Conservation (phyloP, 2,329 filamentous ascomycete genomes). For the Orbilia quercus region DNA sequence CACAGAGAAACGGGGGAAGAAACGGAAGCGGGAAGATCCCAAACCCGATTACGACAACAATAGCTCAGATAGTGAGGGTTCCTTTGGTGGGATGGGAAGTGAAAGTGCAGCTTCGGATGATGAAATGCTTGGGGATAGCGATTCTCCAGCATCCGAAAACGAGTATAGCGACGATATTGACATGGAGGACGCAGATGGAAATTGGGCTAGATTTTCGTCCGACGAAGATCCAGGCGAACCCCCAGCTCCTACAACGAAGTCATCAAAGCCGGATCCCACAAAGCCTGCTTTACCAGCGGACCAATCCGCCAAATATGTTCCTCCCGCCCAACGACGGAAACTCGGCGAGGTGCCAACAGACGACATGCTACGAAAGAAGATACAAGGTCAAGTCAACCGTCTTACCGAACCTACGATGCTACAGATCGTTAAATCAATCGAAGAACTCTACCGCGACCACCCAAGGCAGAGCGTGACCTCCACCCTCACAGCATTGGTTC, state of each 20-base stretch:
- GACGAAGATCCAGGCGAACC: slow-evolving; percentile 6
- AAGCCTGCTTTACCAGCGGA: slow-evolving; percentile 29
- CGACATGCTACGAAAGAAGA: slow-evolving; percentile 76
- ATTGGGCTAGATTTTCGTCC: slow-evolving; percentile 49
- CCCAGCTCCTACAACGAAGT: background rate
- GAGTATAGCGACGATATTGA: slow-evolving; percentile 31
- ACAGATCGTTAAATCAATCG: slow-evolving; percentile 82
- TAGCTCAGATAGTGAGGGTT: slow-evolving; percentile 60
- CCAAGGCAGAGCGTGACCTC: slow-evolving; percentile 90
- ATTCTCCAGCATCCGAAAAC: slow-evolving; percentile 15
- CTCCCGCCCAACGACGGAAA: slow-evolving; percentile 77
- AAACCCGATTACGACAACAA: slow-evolving; percentile 15
- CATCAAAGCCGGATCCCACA: slow-evolving; percentile 42
- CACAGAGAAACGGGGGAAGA: slow-evolving; percentile 66
- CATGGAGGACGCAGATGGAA: slow-evolving; percentile 66
- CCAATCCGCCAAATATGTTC: slow-evolving; percentile 75
- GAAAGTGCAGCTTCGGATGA: slow-evolving; percentile 38
- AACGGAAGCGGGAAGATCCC: slow-evolving; percentile 59
- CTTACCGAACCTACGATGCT: slow-evolving; percentile 90
- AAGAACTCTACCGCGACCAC: slow-evolving; percentile 83
- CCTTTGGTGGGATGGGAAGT: slow-evolving; percentile 59
- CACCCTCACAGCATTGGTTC: slow-evolving; percentile 78
- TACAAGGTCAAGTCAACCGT: slow-evolving; percentile 90
- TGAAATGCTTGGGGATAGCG: slow-evolving; percentile 43
- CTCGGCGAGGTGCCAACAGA: slow-evolving; percentile 74